A percentile compares a stretch with the other conserved stretches of the same genome.
These are phyloP conservation scores for Beauveria bassiana DNA, from an alignment of 2,329 filamentous ascomycete species.

Conservation along the genomic window DNA sequence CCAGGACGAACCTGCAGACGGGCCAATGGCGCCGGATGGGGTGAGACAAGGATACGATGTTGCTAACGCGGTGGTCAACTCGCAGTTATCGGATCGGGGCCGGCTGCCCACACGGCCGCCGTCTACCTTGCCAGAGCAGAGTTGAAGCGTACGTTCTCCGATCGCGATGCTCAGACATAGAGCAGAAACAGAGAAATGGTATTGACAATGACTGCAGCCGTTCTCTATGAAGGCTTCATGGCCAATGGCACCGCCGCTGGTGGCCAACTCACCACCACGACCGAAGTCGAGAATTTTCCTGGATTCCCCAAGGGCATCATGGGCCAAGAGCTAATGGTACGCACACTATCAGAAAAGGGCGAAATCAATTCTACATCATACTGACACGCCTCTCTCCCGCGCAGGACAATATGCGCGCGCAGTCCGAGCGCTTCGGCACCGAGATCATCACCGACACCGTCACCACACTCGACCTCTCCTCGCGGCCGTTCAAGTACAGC, in stretches of 20 bases:
- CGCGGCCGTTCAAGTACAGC: conserved; percentile 85
- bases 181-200: not conserved
- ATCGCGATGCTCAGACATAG: not conserved
- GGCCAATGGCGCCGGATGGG: not conserved
- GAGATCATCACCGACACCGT: conserved; percentile 91
- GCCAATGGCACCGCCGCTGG: conserved; percentile 94
- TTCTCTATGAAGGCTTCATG: conserved; percentile 96
- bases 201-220: conserved; percentile 40
- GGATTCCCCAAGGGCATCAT: conserved; percentile 88
- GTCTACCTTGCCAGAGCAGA: conserved; percentile 94
- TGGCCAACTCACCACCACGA: conserved; percentile 95
- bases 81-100: conserved; percentile 81
- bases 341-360: conserved; percentile 16
- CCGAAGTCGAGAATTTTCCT: conserved; percentile 97
- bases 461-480: conserved; percentile 74
- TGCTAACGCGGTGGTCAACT: not conserved
- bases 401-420: conserved; percentile 80
- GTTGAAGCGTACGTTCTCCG: conserved; percentile 60
- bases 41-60: not conserved
- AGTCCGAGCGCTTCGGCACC: conserved; percentile 88
- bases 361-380: not conserved
- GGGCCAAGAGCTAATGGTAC: conserved; percentile 77
- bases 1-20: not conserved
- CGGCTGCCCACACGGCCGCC: conserved; percentile 93
- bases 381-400: not conserved